Base-by-base conservation (phyloP, 495 filamentous ascomycete genomes). In the Jackrogersella multiformis region DNA sequence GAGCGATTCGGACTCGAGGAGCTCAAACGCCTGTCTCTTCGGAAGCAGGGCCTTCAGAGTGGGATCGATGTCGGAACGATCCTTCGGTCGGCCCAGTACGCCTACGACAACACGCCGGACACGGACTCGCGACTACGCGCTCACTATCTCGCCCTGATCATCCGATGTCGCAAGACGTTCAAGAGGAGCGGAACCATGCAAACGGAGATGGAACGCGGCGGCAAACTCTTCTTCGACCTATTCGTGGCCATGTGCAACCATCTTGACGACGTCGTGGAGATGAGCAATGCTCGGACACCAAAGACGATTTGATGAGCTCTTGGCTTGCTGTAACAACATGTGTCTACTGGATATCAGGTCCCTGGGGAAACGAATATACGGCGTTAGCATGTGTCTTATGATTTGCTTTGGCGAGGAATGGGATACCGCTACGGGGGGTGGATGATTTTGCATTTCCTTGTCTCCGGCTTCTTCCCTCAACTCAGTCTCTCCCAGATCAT, bases 181-280 rank as follows among this genome's bases (percentile, higher is more conserved):
- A 96, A 96, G 88, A 87, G 88, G 77, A 96, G 93, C 81, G 93
- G 92, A 76, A 96, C 92, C 72, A 94, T 97, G 93, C 92, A 96
- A 86, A 88, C 90, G 82, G 93, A 97, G 85, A 97, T 97, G 93
- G 91, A 96, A 80, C 88, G 87, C 77, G 92, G 89, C 73, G 89
- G 88, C 74, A 88, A 91, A 82, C 84, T 97, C 76, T 97, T 96
- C 85, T 97, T 97, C 81, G 93, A 97, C 85, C 84, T 97, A 77
- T 97, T 97, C 79, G 93, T 97, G 71, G 92, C 93, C 64, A 91
- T 97, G 91, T 95, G 92, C 85, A 96, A 96, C 80, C 92, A 96
- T 82, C 88, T 97, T 74, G 92, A 96, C 83, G 92, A 96, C 78
- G 85, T 96, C 78, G 86, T 87, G 79, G 90, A 92, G 26, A 79